Evolutionary conservation across 1,284 basidiomycete species (phyloP), one percentile per base, ranked within the genome.

Genomic region (Leccinum angustisporum): DNA sequence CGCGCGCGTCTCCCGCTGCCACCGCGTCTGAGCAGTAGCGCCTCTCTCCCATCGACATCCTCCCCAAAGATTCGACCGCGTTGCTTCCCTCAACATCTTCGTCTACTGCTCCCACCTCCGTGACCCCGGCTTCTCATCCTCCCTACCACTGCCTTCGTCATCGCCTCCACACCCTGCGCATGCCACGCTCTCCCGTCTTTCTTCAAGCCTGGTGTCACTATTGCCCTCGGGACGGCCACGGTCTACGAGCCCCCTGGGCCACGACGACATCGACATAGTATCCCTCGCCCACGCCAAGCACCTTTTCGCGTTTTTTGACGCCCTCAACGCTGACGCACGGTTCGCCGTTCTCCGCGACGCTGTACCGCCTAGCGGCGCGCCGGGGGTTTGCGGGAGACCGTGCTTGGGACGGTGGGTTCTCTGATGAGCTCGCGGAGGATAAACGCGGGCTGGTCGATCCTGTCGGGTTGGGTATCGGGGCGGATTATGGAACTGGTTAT

Each of bases 341-440:
- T 0, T 79, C 86, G 1, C 87, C 88, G 0, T 91, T 90, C 66
- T 80, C 82, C 0, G 73, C 85, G 13, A 80, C 84, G 34, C 66
- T 77, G 4, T 92, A 86, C 67, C 91, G 0, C 87, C 90, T 0
- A 80, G 79, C 0, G 93, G 93, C 5, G 93, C 94, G 0, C 93
- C 93, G 0, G 92, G 25, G 91, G 0, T 95, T 91, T 70, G 77
- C 73, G 16, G 88, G 88, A 0, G 84, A 85, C 62, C 73, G 57
- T 73, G 81, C 68, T 43, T 87, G 85, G 86, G 85, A 87, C 66
- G 80, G 79, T 75, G 84, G 34, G 78, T 78, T 68, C 63, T 85
- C 82, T 1, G 76, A 76, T 1, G 77, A 77, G 38, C 56, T 71
- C 18, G 67, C 80, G 3, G 71, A 73, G 13, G 72, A 76, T 51